Evolutionary conservation across 371 early-diverging fungal genomes (phyloP).

Genomic region (Apophysomyces variabilis): DNA sequence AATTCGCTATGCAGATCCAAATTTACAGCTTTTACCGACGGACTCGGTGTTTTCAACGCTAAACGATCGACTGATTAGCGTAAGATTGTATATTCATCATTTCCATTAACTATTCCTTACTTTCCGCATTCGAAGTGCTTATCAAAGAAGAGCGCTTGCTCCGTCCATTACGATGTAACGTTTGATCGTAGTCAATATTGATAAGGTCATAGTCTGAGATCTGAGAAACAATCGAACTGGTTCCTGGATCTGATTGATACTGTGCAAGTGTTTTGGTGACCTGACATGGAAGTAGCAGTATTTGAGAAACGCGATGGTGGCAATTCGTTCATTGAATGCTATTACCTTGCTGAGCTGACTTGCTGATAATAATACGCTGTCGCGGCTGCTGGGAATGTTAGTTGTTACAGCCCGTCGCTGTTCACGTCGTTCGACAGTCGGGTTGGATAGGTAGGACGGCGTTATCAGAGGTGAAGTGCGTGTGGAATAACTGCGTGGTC

Average conservation of each 20-base stretch:
- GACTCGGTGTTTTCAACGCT: not conserved
- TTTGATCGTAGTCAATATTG: slow-evolving; percentile 10
- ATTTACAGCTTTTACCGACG: not conserved
- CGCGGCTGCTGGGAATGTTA: slow-evolving; percentile 18
- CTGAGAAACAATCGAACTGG: slow-evolving; percentile 21
- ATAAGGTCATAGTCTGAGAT: slow-evolving; percentile 16
- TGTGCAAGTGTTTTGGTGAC: slow-evolving; percentile 45
- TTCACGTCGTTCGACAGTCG: slow-evolving; percentile 14
- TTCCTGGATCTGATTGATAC: slow-evolving; percentile 35
- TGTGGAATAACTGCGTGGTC: slow-evolving; percentile 28
- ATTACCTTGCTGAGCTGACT: slow-evolving; percentile 47
- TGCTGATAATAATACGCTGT: slow-evolving; percentile 39
- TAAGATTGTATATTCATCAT: not conserved
- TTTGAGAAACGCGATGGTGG: not conserved
- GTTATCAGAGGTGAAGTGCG: slow-evolving; percentile 24
- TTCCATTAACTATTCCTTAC: not conserved
- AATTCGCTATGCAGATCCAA: not conserved
- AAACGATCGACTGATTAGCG: not conserved
- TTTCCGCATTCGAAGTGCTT: not conserved
- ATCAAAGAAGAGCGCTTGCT: slow-evolving; percentile 12
- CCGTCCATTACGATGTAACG: slow-evolving; percentile 13
- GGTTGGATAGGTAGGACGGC: slow-evolving; percentile 18
- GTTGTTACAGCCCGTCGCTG: slow-evolving; percentile 18
- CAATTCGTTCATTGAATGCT: not conserved
- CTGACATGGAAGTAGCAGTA: slow-evolving; percentile 18